Conservation (phyloP, 352 stramenopile genomes). For the Pythium biforme region DNA sequence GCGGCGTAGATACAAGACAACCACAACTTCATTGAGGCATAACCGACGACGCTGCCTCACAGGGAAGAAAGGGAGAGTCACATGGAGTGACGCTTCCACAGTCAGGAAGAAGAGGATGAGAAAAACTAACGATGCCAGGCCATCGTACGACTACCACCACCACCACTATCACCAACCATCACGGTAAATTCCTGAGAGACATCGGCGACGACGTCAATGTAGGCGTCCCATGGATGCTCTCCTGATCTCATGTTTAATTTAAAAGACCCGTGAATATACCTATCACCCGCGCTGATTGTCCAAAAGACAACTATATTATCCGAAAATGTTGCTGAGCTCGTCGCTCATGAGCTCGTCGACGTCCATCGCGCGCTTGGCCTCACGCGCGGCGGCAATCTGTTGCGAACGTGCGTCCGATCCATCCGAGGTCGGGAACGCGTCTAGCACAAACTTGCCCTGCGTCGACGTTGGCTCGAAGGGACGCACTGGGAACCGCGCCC, state of each 20-base stretch:
- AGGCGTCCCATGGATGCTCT: no score
- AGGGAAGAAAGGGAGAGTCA: no score
- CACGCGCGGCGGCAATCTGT: slow-evolving; percentile 39
- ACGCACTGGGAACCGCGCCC: slow-evolving; percentile 55
- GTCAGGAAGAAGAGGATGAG: no score
- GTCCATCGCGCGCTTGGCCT: slow-evolving; percentile 43
- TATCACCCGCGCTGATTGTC: no score
- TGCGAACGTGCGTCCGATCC: slow-evolving; percentile 13
- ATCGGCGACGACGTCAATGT: no score
- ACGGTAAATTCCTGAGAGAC: no score
- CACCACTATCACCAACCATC: no score
- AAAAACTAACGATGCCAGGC: no score
- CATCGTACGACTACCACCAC: no score
- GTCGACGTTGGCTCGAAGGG: slow-evolving; percentile 60
- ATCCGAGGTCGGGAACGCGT: slow-evolving; percentile 54
- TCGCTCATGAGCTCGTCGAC: slow-evolving; percentile 40
- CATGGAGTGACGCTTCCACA: no score
- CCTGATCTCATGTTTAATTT: slow-evolving; percentile 1
- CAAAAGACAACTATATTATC: background rate
- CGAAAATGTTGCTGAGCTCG: slow-evolving; percentile 36
- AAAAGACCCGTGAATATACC: slow-evolving; percentile 3
- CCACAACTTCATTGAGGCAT: no score
- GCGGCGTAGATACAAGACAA: slow-evolving; percentile 2
- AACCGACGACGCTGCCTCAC: no score
- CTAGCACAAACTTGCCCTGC: slow-evolving; percentile 77